Percentiles rank a stretch among this genome's conserved stretches.
Conservation (phyloP, 2,329 filamentous ascomycete species). For the Diaporthe batatas region DNA sequence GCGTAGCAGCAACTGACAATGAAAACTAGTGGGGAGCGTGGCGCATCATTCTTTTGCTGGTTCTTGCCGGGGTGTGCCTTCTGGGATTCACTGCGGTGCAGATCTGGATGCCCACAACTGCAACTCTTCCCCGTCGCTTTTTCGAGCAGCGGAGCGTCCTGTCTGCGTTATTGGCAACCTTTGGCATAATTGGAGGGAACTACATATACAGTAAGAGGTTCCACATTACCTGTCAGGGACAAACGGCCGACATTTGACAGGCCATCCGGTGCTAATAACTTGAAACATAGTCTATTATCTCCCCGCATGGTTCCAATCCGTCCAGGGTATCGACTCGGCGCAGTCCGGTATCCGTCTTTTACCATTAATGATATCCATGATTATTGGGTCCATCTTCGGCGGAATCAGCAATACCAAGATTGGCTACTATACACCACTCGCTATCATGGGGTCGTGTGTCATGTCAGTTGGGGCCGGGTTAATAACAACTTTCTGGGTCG, state of each 20-base stretch:
- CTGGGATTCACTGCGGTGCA: constrained; percentile 52
- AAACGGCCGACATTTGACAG: background rate
- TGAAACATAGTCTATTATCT: constrained; percentile 46
- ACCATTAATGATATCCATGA: constrained; percentile 47
- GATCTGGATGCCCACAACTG: constrained; percentile 56
- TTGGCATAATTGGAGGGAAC: constrained; percentile 47
- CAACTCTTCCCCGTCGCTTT: constrained; percentile 62
- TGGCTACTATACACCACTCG: constrained; percentile 53
- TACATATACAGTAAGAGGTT: constrained; percentile 21
- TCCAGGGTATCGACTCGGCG: constrained; percentile 47
- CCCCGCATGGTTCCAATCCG: constrained; percentile 51
- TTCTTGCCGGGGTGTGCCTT: constrained; percentile 48
- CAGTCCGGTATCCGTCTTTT: constrained; percentile 50
- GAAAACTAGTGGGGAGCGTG: constrained; percentile 46
- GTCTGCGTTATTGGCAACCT: constrained; percentile 52
- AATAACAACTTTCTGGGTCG: constrained; percentile 51
- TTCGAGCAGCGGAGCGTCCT: constrained; percentile 59
- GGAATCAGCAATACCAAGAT: constrained; percentile 46
- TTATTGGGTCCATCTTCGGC: constrained; percentile 44
- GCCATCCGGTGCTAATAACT: too few species aligned
- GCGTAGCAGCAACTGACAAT: background rate
- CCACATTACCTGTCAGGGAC: background rate
- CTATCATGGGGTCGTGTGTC: constrained; percentile 48
- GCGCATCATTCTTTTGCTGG: constrained; percentile 50
- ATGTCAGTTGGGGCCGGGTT: constrained; percentile 50